Evolutionary conservation across 1,284 basidiomycete genomes (phyloP).

Genomic region (Trametes polyzona): DNA sequence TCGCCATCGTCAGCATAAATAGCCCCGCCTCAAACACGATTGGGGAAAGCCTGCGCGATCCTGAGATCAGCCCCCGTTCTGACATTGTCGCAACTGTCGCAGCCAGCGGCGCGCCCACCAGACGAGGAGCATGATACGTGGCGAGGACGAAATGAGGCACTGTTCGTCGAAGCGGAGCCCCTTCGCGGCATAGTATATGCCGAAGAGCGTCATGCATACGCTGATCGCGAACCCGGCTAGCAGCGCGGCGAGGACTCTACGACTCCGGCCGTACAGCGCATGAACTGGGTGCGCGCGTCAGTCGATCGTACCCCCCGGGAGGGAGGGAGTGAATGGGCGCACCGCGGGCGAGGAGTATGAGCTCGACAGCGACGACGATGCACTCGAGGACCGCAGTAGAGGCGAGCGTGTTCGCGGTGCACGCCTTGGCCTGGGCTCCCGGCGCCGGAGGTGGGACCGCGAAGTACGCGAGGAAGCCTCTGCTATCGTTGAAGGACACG

Average conservation of each 20-base stretch:
- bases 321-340: not conserved
- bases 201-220: constrained; percentile 6
- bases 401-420: not conserved
- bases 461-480: not conserved
- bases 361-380: constrained; percentile 9
- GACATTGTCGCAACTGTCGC: not conserved
- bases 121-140: constrained; percentile 8
- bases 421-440: not conserved
- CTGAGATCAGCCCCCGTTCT: not conserved
- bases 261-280: constrained; percentile 17
- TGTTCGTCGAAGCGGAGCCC: constrained; percentile 62
- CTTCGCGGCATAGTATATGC: constrained; percentile 43
- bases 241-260: constrained; percentile 7
- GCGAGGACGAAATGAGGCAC: constrained; percentile 46
- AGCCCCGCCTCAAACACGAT: constrained; percentile 39
- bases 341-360: constrained; percentile 19
- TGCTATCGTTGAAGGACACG: not conserved
- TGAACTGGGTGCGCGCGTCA: constrained; percentile 7
- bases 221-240: constrained; percentile 9
- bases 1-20: constrained; percentile 37
- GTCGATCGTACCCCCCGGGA: not conserved
- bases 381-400: not conserved
- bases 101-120: constrained; percentile 19
- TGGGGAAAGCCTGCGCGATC: constrained; percentile 19
- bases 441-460: not conserved